Conservation (phyloP, 2,329 filamentous ascomycete species). For the Colletotrichum higginsianum region DNA sequence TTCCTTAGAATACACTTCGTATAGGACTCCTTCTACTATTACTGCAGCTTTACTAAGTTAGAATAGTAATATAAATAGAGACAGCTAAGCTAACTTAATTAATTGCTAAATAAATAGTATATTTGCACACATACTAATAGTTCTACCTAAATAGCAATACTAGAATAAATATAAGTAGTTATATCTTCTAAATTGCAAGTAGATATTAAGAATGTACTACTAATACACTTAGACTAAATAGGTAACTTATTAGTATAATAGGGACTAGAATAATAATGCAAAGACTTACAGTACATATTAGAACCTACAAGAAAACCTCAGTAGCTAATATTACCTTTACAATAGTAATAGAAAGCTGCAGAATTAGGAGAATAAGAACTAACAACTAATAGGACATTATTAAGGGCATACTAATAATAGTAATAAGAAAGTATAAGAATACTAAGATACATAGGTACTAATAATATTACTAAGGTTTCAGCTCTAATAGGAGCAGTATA, state of each 20-base stretch:
- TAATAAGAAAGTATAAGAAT: not conserved
- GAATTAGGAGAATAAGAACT: not conserved
- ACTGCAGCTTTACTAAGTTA: constrained; percentile 12
- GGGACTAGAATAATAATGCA: not conserved
- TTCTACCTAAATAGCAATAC: not conserved
- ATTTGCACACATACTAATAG: constrained; percentile 4
- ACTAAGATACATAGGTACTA: not conserved
- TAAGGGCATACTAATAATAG: not conserved
- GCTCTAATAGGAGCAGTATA: not conserved
- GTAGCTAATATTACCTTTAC: not conserved
- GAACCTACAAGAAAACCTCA: constrained; percentile 3
- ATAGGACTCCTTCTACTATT: constrained; percentile 15
- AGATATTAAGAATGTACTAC: not conserved
- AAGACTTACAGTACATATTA: constrained; percentile 1
- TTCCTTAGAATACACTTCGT: constrained; percentile 13
- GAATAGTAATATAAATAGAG: not conserved
- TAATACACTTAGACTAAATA: constrained; percentile 9
- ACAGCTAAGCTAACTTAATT: not conserved
- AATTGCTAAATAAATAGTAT: constrained; percentile 10
- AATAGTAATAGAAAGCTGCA: not conserved
- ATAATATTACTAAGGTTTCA: not conserved
- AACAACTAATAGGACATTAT: not conserved
- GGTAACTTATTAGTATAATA: not conserved
- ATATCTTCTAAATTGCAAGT: constrained; percentile 5
- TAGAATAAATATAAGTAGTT: constrained; percentile 2